Percentiles rank a stretch among this genome's conserved stretches.
Conservation (phyloP, 495 filamentous ascomycete species). For the Penicillium cinerascens region DNA sequence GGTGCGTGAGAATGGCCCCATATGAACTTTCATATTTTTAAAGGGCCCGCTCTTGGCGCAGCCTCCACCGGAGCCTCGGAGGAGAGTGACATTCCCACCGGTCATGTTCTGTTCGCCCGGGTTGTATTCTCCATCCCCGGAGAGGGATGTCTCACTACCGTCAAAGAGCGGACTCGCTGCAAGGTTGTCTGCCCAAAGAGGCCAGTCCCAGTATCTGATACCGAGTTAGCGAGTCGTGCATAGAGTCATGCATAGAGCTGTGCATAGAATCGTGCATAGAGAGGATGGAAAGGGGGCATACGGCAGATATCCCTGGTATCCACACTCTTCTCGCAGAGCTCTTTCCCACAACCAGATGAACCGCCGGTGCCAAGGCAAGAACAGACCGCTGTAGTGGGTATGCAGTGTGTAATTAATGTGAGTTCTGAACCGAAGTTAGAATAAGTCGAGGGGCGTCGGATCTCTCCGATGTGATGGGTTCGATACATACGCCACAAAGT, state of each 20-base stretch:
- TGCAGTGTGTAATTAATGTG: conserved; percentile 48
- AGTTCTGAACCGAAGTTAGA: conserved; percentile 29
- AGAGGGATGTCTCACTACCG: conserved; percentile 38
- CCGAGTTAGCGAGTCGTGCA: neutral
- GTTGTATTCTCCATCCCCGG: conserved; percentile 46
- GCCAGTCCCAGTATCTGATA: conserved; percentile 52
- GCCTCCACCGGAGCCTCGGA: conserved; percentile 57
- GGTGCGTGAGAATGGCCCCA: conserved; percentile 45
- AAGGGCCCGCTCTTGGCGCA: conserved; percentile 61
- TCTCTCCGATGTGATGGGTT: neutral
- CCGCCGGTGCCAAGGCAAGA: conserved; percentile 67
- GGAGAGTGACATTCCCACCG: conserved; percentile 21
- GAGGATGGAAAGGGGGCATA: conserved; percentile 2
- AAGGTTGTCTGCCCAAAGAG: conserved; percentile 33
- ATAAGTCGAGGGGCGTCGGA: neutral
- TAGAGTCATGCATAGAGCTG: too few relatives aligned
- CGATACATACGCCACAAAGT: conserved; percentile 50
- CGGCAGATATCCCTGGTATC: conserved; percentile 53
- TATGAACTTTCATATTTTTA: conserved; percentile 39
- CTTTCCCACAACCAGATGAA: conserved; percentile 59
- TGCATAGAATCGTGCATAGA: neutral
- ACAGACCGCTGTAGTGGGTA: conserved; percentile 37
- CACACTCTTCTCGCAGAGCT: conserved; percentile 64
- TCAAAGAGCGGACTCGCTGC: conserved; percentile 44
- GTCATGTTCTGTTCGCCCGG: conserved; percentile 24